Evolutionary conservation across 768 basidiomycete species (phyloP), one percentile per base, ranked within the genome.

Genomic region (Lyophyllum decastes): DNA sequence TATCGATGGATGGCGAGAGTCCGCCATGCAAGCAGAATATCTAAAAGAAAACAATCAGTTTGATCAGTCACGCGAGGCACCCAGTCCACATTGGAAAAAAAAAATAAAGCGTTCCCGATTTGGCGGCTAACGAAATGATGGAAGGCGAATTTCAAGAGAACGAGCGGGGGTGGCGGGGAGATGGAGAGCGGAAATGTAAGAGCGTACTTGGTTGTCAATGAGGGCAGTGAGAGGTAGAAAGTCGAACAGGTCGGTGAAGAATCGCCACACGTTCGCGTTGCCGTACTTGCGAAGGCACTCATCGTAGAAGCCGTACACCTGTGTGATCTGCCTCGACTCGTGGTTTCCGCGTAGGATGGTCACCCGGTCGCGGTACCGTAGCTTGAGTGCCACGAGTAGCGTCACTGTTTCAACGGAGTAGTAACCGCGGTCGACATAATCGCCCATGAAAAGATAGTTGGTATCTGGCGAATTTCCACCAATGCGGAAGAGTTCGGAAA

Each of bases 401-500:
- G 95, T 97, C 65, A 99, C 95, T 1, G 97, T 99, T 78, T 99
- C 97, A 55, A 99, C 96, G 19, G 95, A 97, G 78, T 98, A 98
- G 81, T 98, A 99, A 19, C 96, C 96, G 69, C 95, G 88, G 79
- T 98, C 97, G 66, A 98, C 97, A 72, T 98, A 99, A 81, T 99
- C 97, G 26, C 97, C 97, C 97, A 99, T 99, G 81, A 98, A 99
- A 67, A 99, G 90, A 75, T 99, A 99, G 78, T 98, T 99, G 63
- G 97, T 99, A 75, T 97, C 95, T 44, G 97, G 97, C 14, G 94
- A 96, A 78, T 97, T 96, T 49, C 97, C 97, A 52, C 97, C 97
- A 70, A 98, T 98, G 54, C 95, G 89, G 78, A 99, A 98, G 41
- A 98, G 89, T 73, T 99, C 97, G 57, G 95, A 96, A 54, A 99